Evolutionary conservation across 1,139 yeast genomes (phyloP), one percentile per base, ranked within the genome.

Genomic region (Lodderomyces jiufengensis): DNA sequence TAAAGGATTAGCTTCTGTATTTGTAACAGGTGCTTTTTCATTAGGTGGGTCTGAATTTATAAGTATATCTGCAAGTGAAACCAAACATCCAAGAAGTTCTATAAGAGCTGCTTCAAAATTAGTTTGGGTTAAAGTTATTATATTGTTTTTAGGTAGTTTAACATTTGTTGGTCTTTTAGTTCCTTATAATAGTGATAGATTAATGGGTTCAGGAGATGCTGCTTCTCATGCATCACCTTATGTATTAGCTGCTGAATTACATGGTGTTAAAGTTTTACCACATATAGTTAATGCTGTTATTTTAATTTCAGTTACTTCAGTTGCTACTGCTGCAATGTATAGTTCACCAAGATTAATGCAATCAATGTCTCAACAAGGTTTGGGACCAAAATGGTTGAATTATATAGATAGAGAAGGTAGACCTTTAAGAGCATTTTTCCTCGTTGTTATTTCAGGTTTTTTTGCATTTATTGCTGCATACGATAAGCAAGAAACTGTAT

Each of bases 151-250:
- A 29, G 52, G 59, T 12, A 48, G 59, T 8, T 55, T 60, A 29
- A 43, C 52, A 27, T 50, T 59, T 55, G 54, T 60, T 36, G 65
- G 65, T 8, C 54, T 60, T 31, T 49, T 63, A 31, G 66, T 63
- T 11, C 55, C 63, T 25, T 57, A 54, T 41, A 54, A 52, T 33
- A 45, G 49, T 32, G 48, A 46, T 13, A 39, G 44, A 18, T 46
- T 57, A 24, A 46, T 56, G 35, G 57, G 50, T 12, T 32, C 44
- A 25, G 34, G 44, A 14, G 51, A 49, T 23, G 54, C 51, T 15
- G 59, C 55, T 25, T 47, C 53, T 30, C 60, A 63, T 38, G 56
- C 66, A 11, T 64, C 70, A 5, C 71, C 72, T 3, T 66, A 63
- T 44, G 70, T 66, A 13, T 54, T 66, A 40, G 70, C 70, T 29